Evolutionary conservation across 495 filamentous ascomycete species (phyloP).

Genomic region (Daldinia bambusicola): DNA sequence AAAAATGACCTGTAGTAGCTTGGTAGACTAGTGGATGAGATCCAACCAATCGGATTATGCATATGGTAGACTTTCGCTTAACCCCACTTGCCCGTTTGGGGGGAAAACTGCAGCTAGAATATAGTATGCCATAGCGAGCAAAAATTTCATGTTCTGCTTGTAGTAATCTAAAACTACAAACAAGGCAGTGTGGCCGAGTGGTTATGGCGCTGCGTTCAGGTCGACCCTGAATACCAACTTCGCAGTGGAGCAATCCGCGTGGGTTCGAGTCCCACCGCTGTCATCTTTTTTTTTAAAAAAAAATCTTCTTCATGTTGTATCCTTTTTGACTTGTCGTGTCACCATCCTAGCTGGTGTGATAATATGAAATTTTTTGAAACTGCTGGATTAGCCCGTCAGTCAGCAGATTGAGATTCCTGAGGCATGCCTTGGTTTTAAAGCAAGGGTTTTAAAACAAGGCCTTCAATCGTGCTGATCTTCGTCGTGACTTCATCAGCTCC

Average conservation of each 20-base stretch:
- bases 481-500: neutral
- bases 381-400: neutral
- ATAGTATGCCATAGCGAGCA: neutral
- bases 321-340: neutral
- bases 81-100: neutral
- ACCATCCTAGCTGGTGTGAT: neutral
- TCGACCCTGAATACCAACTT: slow-evolving; percentile 35
- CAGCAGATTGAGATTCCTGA: neutral
- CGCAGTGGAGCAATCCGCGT: slow-evolving; percentile 55
- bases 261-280: slow-evolving; percentile 57
- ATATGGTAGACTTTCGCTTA: neutral
- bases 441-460: neutral
- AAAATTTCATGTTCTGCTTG: neutral
- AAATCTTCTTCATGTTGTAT: no score
- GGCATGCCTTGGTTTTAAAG: neutral
- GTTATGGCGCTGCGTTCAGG: slow-evolving; percentile 52
- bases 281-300: slow-evolving; percentile 29
- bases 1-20: neutral
- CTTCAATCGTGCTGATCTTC: neutral
- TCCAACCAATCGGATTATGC: neutral
- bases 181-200: slow-evolving; percentile 43
- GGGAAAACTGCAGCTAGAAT: neutral
- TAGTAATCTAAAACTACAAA: neutral
- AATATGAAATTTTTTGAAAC: neutral
- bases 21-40: neutral